Evolutionary conservation across 306 rosid species (phyloP).

Genomic region (Sicyos edulis): DNA sequence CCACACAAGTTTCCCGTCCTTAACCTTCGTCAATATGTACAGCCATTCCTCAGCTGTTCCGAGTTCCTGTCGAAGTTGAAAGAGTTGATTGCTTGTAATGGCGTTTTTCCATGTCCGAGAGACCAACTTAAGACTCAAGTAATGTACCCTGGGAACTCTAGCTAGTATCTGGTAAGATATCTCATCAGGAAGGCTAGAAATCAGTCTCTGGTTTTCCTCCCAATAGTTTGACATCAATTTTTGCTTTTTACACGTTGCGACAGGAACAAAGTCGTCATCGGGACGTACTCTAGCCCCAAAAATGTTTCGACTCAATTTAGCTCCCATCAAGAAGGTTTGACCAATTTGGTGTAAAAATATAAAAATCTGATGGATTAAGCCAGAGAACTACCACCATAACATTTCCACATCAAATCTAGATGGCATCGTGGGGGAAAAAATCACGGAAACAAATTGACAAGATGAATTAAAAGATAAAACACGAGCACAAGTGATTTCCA

Average conservation of each 20-base stretch:
- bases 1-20: conserved; percentile 61
- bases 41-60: conserved; percentile 88
- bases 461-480: background rate
- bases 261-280: conserved; percentile 32
- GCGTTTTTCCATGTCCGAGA: conserved; percentile 71
- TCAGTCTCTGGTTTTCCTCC: conserved; percentile 64
- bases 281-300: conserved; percentile 31
- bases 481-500: background rate
- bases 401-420: conserved; percentile 9
- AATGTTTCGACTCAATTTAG: conserved; percentile 46
- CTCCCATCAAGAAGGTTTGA: conserved; percentile 47
- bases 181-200: conserved; percentile 90
- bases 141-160: conserved; percentile 69
- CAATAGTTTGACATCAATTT: conserved; percentile 41
- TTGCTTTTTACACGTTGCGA: conserved; percentile 63
- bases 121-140: conserved; percentile 51
- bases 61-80: conserved; percentile 63
- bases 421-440: conserved; percentile 6
- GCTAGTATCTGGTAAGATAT: conserved; percentile 83
- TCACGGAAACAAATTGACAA: background rate
- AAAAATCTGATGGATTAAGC: background rate
- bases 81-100: conserved; percentile 52
- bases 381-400: background rate
- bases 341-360: conserved; percentile 14
- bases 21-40: conserved; percentile 64